Conservation (phyloP, 148 eudicot species). For the Heliosperma pusillum region DNA sequence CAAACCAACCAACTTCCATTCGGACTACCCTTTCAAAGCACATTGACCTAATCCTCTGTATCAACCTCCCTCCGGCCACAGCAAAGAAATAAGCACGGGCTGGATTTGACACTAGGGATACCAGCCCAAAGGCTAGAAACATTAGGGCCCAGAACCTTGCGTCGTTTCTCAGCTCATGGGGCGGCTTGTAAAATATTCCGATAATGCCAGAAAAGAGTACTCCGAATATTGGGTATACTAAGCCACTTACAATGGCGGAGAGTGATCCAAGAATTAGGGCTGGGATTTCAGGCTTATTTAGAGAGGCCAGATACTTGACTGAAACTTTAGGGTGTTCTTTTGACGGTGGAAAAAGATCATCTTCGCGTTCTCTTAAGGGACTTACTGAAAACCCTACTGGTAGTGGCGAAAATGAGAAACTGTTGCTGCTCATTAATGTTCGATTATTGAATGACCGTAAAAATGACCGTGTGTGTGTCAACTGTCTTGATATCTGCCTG, state of each 20-base stretch:
- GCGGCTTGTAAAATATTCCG: constrained; percentile 27
- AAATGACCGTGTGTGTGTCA: constrained; percentile 44
- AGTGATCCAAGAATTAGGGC: constrained; percentile 23
- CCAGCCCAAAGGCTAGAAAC: constrained; percentile 29
- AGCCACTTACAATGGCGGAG: constrained; percentile 25
- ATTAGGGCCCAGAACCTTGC: constrained; percentile 29
- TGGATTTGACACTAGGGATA: constrained; percentile 26
- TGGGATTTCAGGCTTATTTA: constrained; percentile 34
- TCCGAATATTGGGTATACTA: constrained; percentile 25
- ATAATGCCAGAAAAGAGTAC: constrained; percentile 31
- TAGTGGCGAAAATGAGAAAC: constrained; percentile 33
- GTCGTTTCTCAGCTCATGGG: constrained; percentile 27
- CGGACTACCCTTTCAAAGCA: constrained; percentile 60
- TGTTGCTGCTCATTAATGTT: constrained; percentile 46
- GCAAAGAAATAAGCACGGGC: constrained; percentile 22
- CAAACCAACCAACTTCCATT: constrained; percentile 86
- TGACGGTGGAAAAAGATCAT: background rate
- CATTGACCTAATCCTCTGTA: constrained; percentile 39
- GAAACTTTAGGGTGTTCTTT: constrained; percentile 37
- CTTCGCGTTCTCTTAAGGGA: constrained; percentile 26
- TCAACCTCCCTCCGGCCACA: constrained; percentile 29
- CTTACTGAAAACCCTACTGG: constrained; percentile 14
- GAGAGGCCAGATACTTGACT: constrained; percentile 26
- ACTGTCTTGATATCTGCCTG: constrained; percentile 32
- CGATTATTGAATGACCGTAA: constrained; percentile 45